Base-by-base conservation (phyloP, 495 filamentous ascomycete species). In the Amniculicola lignicola region DNA sequence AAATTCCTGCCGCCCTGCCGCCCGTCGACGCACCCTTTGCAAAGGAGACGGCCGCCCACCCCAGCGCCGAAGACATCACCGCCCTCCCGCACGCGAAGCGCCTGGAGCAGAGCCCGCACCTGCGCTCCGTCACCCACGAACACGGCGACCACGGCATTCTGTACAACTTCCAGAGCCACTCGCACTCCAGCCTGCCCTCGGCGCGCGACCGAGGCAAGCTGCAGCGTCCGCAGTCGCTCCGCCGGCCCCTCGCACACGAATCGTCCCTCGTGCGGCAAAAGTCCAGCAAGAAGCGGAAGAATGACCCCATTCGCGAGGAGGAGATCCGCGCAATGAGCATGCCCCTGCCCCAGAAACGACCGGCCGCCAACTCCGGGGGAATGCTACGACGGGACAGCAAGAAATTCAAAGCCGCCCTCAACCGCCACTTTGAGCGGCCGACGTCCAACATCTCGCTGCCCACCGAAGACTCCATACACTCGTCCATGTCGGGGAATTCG, bases 241-340 rank as follows among this genome's bases (percentile, higher is more conserved):
- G 81, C 40, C 85, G 84, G 65, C 82, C 79, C 41, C 79, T 75
- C 48, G 78, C 74, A 67, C 69, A 76, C 72, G 75, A 76, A 44
- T 70, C 74, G 1, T 71, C 71, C 18, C 73, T 86, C 21, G 69
- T 82, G 31, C 79, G 83, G 25, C 82, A 85, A 41, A 87, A 81
- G 61, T 83, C 88, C 14, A 93, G 85, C 75, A 95, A 90, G 71
- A 92, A 89, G 69, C 79, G 85, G 50, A 84, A 85, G 47, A 81
- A 82, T 28, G 86, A 94, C 51, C 80, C 82, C 65, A 76, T 81
- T 47, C 79, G 90, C 15, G 90, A 94, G 67, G 87, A 86, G 48
- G 89, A 96, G 71, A 89, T 96, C 60, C 83, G 83, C 54, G 78
- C 87, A n/a, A 86, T 96, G 83, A 86, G 75, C 51, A 78, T 84